These are phyloP conservation scores for Sporothrix schenckii DNA, from an alignment of 2,329 filamentous ascomycete species.

Conservation along the genomic window DNA sequence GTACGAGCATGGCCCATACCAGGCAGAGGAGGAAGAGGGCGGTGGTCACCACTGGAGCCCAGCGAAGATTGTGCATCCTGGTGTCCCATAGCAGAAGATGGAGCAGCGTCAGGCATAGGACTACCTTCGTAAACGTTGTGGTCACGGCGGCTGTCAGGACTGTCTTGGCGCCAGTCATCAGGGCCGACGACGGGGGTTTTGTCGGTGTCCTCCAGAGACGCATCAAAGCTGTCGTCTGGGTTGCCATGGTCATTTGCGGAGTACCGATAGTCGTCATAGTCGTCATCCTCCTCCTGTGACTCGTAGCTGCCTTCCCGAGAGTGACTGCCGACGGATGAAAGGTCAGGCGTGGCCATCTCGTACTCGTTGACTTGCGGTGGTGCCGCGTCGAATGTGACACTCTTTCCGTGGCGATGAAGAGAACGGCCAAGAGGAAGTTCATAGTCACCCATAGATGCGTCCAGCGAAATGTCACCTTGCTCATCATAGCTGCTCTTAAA, in stretches of 20 bases:
- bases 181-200: constrained; percentile 98
- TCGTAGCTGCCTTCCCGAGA: constrained; percentile 94
- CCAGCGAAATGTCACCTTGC: constrained; percentile 68
- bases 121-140: constrained; percentile 74
- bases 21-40: constrained; percentile 85
- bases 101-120: constrained; percentile 62
- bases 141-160: constrained; percentile 48
- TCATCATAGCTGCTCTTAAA: constrained; percentile 73
- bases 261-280: constrained; percentile 60
- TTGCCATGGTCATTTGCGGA: constrained; percentile 60
- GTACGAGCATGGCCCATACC: constrained; percentile 54
- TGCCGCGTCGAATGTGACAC: constrained; percentile 92
- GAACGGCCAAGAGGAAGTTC: constrained; percentile 66
- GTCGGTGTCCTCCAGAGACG: constrained; percentile 89
- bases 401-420: constrained; percentile 86
- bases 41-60: constrained; percentile 76
- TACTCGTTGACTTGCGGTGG: constrained; percentile 97
- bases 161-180: constrained; percentile 87
- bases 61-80: constrained; percentile 71
- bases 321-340: constrained; percentile 86
- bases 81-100: constrained; percentile 54
- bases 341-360: constrained; percentile 93
- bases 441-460: constrained; percentile 61
- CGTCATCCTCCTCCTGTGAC: constrained; percentile 74
- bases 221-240: constrained; percentile 90